Evolutionary conservation across 371 early-diverging fungal genomes (phyloP), one percentile per base, ranked within the genome.

Genomic region (Mortierella sp.): DNA sequence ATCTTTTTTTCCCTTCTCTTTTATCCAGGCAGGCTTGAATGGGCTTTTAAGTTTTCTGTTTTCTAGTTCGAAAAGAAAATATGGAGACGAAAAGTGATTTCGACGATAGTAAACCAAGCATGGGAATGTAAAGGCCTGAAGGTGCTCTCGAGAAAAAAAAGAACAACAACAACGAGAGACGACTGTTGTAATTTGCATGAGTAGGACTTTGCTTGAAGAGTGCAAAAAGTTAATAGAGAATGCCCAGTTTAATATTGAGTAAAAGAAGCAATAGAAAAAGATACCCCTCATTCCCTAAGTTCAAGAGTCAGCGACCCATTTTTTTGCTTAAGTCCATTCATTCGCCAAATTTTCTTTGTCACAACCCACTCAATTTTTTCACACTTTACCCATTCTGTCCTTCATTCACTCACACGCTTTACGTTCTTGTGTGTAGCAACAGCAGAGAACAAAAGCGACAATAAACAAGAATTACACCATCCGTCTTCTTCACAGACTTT

Each of bases 211-310:
- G 14, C 18, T 35, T 35, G 35, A 32, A 63, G 14, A 29, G 29
- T 32, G 18, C 60, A 35, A 32, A 16, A 41, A 68, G 11, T 38
- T 21, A 58, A 58, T 18, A 60, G 65, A 63, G 35, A 5, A 63
- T 56, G 4, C 12, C n/a, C 27, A 27, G 18, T 38, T 14, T 21
- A 41, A 24, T 60, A 18, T 68, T 38, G 21, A 38, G 63, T 32
- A 63, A 41, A 10, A 68, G 68, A 65, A 41, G 68, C 43, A 41
- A 68, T 68, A 68, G 43, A 65, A 35, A 35, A 18, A 11, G 18
- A 38, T 24, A 24, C 24, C 68, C 5, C 21, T 32, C 68, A 38
- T 68, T 68, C 68, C 68, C 68, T 68, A 68, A 68, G 68, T 68
- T 68, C 68, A 68, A 38, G 68, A 24, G 24, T 41, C 38, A 41